Conservation (phyloP, 345 rosid species). For the Dovyalis caffra region DNA sequence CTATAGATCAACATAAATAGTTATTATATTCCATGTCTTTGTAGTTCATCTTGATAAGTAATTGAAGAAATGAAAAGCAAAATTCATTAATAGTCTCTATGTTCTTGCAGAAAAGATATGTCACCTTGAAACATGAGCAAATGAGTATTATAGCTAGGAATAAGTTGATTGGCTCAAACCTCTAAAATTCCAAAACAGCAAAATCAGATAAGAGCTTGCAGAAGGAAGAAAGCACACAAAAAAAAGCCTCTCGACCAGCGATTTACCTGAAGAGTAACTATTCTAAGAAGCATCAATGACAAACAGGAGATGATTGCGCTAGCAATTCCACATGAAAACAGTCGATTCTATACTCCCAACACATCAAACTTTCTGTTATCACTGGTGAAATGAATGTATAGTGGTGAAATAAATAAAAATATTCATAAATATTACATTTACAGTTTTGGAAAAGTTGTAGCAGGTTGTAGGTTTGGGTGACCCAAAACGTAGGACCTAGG, state of each 20-base stretch:
- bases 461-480: too few relatives aligned
- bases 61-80: not conserved
- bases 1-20: not conserved
- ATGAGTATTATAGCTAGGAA: slow-evolving; percentile 76
- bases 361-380: slow-evolving; percentile 16
- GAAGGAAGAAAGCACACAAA: not conserved
- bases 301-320: slow-evolving; percentile 84
- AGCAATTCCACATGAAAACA: slow-evolving; percentile 86
- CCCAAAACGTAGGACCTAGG: too few relatives aligned
- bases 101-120: slow-evolving; percentile 12
- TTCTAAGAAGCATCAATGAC: slow-evolving; percentile 71
- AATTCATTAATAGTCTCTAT: slow-evolving; percentile 6
- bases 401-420: not conserved
- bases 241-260: not conserved
- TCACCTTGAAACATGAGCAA: slow-evolving; percentile 85
- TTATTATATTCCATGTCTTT: not conserved
- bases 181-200: slow-evolving; percentile 43
- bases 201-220: slow-evolving; percentile 1
- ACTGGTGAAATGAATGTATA: slow-evolving; percentile 5
- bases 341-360: slow-evolving; percentile 57
- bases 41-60: not conserved
- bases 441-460: too few relatives aligned
- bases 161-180: slow-evolving; percentile 78
- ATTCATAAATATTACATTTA: not conserved
- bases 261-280: slow-evolving; percentile 89